phyloP scores from a whole-genome alignment of 306 rosid species.

The Potentilla sterilis region DNA sequence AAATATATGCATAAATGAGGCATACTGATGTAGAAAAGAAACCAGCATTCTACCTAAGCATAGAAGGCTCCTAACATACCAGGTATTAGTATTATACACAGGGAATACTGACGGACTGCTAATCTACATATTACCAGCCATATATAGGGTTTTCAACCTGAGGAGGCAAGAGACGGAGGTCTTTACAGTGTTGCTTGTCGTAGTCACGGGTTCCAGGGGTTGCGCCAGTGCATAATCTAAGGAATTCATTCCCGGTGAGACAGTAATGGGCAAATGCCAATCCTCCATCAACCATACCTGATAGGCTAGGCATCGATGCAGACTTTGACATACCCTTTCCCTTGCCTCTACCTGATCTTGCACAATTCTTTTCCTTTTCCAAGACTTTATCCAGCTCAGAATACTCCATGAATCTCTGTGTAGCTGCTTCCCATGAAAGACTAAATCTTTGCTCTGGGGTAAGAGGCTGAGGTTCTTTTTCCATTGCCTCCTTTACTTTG shows the following conservation, averaged over 20 bases:
- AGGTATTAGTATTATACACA: conserved; percentile 28
- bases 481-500: conserved; percentile 90
- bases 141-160: conserved; percentile 84
- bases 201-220: conserved; percentile 88
- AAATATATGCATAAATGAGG: neutral
- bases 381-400: conserved; percentile 74
- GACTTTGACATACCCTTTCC: conserved; percentile 44
- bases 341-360: conserved; percentile 26
- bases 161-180: conserved; percentile 77
- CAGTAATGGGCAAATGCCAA: conserved; percentile 93
- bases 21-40: conserved; percentile 27
- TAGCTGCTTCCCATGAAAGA: conserved; percentile 99
- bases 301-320: conserved; percentile 54
- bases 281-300: conserved; percentile 75
- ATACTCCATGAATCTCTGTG: conserved; percentile 82
- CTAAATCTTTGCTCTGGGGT: conserved; percentile 79
- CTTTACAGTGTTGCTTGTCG: conserved; percentile 85
- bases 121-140: conserved; percentile 59
- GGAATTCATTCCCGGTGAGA: conserved; percentile 83
- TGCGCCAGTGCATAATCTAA: conserved; percentile 83
- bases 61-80: conserved; percentile 35
- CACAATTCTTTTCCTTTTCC: conserved; percentile 36
- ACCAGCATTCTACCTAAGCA: conserved; percentile 12
- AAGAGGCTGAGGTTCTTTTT: conserved; percentile 77
- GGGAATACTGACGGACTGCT: conserved; percentile 23